These are phyloP conservation scores for Combretum micranthum DNA, from an alignment of 345 rosid species.

Conservation along the genomic window DNA sequence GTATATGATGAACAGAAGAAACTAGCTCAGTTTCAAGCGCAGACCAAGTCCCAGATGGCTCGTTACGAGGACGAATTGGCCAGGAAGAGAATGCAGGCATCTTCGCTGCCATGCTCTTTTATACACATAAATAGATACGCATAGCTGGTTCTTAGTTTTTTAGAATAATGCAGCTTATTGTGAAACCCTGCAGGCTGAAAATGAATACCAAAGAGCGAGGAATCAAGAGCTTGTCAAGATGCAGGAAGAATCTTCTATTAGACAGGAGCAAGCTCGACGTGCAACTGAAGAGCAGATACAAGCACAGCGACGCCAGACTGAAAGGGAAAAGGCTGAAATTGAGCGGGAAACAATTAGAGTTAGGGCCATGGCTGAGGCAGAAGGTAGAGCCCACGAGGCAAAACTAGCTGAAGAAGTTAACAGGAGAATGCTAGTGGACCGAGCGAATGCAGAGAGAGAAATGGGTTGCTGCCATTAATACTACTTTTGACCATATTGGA, in stretches of 20 bases:
- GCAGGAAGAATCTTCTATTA: constrained; percentile 83
- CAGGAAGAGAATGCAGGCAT: constrained; percentile 98
- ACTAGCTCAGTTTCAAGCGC: constrained; percentile 84
- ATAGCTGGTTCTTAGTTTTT: constrained; percentile 3
- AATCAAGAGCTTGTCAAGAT: constrained; percentile 92
- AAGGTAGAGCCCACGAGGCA: constrained; percentile 96
- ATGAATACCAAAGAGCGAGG: constrained; percentile 81
- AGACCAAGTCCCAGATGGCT: constrained; percentile 90
- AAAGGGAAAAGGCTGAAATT: constrained; percentile 97
- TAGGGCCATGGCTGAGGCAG: constrained; percentile 97
- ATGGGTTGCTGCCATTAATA: constrained; percentile 94
- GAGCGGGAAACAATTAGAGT: constrained; percentile 95
- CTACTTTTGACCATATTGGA: constrained; percentile 93
- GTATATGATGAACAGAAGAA: constrained; percentile 87
- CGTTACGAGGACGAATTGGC: constrained; percentile 91
- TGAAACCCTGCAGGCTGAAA: constrained; percentile 60
- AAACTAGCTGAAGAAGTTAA: constrained; percentile 95
- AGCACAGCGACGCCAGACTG: constrained; percentile 81
- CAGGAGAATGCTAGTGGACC: constrained; percentile 79
- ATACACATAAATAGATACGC: background rate
- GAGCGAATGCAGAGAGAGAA: constrained; percentile 98
- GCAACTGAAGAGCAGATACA: constrained; percentile 98
- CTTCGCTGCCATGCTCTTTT: constrained; percentile 8
- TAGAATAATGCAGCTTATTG: constrained; percentile 12
- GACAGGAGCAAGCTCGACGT: constrained; percentile 86